Conservation (phyloP, 140 eudicot species). For the Senecio squalidus region DNA sequence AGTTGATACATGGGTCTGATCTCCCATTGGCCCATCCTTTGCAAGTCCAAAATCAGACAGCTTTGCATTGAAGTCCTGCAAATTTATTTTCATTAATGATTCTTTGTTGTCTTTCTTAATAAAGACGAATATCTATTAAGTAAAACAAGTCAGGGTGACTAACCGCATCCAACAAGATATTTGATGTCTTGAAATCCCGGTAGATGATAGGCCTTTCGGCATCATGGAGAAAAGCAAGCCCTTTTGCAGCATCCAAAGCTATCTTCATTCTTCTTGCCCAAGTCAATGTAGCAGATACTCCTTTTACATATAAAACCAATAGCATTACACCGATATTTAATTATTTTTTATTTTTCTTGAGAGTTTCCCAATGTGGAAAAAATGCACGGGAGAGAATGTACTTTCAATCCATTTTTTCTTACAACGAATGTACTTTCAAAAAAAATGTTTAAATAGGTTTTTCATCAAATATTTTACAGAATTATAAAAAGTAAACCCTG, state of each 20-base stretch:
- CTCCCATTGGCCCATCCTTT: constrained; percentile 94
- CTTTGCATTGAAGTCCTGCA: constrained; percentile 90
- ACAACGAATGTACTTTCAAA: no score
- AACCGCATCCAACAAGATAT: constrained; percentile 87
- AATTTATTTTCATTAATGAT: constrained; percentile 1
- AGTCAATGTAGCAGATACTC: constrained; percentile 75
- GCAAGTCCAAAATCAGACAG: constrained; percentile 96
- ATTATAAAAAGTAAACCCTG: no score
- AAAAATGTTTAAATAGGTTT: no score
- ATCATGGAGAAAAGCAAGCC: constrained; percentile 97
- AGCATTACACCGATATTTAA: neutral
- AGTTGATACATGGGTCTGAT: constrained; percentile 96
- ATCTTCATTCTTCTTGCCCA: constrained; percentile 91
- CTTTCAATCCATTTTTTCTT: no score
- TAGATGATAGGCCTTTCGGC: constrained; percentile 86
- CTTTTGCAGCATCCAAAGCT: constrained; percentile 94
- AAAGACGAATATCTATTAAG: neutral
- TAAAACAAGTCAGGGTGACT: constrained; percentile 20
- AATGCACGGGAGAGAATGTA: no score
- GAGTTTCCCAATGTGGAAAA: no score
- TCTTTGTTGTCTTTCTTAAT: neutral
- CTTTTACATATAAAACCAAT: constrained; percentile 31
- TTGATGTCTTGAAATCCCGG: constrained; percentile 93
- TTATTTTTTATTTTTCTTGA: neutral
- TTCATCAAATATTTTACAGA: no score